A percentile compares a stretch with the other conserved stretches of the same genome.
These are phyloP conservation scores for Penicillium sp. DNA, from an alignment of 2,329 filamentous ascomycete species.

Conservation along the genomic window DNA sequence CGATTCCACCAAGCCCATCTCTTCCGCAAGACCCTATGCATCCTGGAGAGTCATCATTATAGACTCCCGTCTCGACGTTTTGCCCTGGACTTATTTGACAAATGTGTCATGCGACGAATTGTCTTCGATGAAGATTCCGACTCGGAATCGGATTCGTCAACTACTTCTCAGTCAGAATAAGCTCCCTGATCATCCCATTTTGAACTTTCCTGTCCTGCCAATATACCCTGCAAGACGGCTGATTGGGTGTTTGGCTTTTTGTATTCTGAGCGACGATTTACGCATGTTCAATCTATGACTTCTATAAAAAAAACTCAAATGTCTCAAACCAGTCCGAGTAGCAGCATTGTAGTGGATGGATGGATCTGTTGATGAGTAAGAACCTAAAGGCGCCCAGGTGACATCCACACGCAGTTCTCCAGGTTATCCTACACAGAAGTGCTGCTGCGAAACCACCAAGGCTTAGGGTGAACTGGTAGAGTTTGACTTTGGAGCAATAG, in stretches of 20 bases:
- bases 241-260: conserved; percentile 4
- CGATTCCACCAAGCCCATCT: conserved; percentile 73
- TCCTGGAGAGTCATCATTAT: conserved; percentile 88
- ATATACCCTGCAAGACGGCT: conserved; percentile 7
- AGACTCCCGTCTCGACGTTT: conserved; percentile 81
- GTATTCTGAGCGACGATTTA: conserved; percentile 10
- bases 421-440: too few relatives aligned
- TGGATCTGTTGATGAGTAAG: too few relatives aligned
- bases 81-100: conserved; percentile 92
- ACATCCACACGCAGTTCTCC: too few relatives aligned
- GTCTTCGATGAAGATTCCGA: conserved; percentile 69
- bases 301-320: background rate
- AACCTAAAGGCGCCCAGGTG: too few relatives aligned
- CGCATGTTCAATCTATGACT: conserved; percentile 12
- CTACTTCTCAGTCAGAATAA: conserved; percentile 9
- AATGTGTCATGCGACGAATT: conserved; percentile 77
- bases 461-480: too few relatives aligned
- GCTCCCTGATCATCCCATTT: background rate
- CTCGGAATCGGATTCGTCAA: conserved; percentile 32
- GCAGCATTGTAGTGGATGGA: too few relatives aligned
- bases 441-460: too few relatives aligned
- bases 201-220: background rate
- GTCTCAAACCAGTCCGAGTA: too few relatives aligned
- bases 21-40: conserved; percentile 78
- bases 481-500: too few relatives aligned